These are phyloP conservation scores for Helotiales sp. DNA, from an alignment of 2,329 filamentous ascomycete genomes.

Conservation along the genomic window DNA sequence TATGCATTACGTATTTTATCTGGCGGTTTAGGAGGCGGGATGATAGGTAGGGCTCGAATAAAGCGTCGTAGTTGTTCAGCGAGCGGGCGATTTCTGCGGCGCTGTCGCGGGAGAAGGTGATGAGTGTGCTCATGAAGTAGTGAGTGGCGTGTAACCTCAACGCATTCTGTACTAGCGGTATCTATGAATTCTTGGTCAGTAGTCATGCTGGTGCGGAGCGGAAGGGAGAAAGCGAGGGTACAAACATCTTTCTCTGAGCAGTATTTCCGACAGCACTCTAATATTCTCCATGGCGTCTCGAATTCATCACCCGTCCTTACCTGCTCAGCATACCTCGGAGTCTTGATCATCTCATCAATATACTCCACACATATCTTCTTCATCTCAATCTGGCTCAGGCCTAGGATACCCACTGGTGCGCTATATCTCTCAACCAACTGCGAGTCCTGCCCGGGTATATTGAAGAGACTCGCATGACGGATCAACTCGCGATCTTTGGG, in stretches of 20 bases:
- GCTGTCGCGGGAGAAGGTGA: constrained; percentile 25
- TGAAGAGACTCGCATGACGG: constrained; percentile 16
- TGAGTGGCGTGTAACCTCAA: constrained; percentile 30
- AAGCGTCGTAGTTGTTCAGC: constrained; percentile 2
- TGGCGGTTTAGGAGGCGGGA: constrained; percentile 29
- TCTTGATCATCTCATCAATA: constrained; percentile 26
- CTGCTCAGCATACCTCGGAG: constrained; percentile 21
- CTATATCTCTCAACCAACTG: constrained; percentile 17
- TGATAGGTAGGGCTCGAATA: constrained; percentile 16
- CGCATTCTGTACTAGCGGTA: constrained; percentile 19
- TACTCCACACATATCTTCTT: constrained; percentile 23
- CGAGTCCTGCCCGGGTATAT: constrained; percentile 5
- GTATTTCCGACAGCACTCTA: constrained; percentile 21
- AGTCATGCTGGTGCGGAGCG: no score
- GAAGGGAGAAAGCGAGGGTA: background rate
- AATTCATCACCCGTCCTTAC: constrained; percentile 19
- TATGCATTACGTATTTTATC: constrained; percentile 27
- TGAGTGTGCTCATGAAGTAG: constrained; percentile 26
- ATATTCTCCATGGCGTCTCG: constrained; percentile 13
- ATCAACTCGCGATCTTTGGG: constrained; percentile 19
- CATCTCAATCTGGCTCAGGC: constrained; percentile 16
- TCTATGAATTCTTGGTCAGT: constrained; percentile 6
- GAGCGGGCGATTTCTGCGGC: constrained; percentile 12
- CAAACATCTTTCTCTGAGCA: constrained; percentile 17
- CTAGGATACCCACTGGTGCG: constrained; percentile 24